A percentile compares a stretch with the other conserved stretches of the same genome.
phyloP scores from a whole-genome alignment of 2,329 filamentous ascomycete species.

The Stenocarpella maydis region DNA sequence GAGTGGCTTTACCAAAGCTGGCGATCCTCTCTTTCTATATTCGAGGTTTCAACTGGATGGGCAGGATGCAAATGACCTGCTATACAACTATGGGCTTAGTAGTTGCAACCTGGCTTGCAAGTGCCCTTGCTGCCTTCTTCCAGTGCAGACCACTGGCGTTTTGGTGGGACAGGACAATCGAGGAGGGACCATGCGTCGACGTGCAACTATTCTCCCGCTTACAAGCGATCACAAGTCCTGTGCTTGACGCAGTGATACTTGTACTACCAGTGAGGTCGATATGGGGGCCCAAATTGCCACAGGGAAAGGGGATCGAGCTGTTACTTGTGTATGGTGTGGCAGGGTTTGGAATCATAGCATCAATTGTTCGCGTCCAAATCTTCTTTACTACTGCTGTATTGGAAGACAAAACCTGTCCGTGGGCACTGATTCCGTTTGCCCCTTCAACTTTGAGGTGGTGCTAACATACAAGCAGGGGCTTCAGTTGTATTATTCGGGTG shows the following conservation, averaged over 20 bases:
- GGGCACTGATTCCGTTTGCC: neutral
- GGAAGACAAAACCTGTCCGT: constrained; percentile 6
- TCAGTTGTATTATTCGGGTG: neutral
- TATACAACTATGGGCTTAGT: neutral
- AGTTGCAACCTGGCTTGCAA: neutral
- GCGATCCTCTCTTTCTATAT: constrained; percentile 1
- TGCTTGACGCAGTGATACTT: neutral
- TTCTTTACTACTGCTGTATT: constrained; percentile 4
- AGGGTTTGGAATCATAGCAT: constrained; percentile 3
- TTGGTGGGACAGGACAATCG: constrained; percentile 8
- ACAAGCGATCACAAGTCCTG: neutral
- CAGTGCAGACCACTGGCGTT: constrained; percentile 14
- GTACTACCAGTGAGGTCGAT: constrained; percentile 2
- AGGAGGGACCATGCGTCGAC: neutral
- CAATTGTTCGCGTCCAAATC: constrained; percentile 1
- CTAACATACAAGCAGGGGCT: neutral
- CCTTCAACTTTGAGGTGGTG: too few relatives aligned
- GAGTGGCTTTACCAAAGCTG: neutral
- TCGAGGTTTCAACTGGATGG: constrained; percentile 2
- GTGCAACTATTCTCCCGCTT: neutral
- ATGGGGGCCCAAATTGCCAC: neutral
- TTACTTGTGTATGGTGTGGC: constrained; percentile 7
- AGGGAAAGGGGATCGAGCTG: constrained; percentile 5
- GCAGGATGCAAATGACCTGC: neutral
- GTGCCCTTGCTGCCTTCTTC: neutral